Base-by-base conservation (phyloP, 257 asterid species). In the Striga asiatica region DNA sequence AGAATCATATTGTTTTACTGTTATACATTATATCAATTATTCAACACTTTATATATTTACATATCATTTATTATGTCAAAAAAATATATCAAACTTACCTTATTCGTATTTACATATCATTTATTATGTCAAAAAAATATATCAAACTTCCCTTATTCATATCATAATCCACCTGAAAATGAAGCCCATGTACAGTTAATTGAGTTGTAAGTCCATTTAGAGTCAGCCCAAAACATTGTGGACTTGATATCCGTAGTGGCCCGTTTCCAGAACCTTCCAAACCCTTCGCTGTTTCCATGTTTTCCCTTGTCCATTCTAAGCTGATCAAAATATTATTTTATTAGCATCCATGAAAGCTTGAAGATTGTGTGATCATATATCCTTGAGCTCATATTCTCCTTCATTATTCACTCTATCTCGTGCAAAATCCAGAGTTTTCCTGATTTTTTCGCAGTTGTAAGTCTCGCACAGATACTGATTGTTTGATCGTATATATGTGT, bases 241-340 rank as follows among this genome's bases (percentile, higher is more conserved):
- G 37, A 11, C 9, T 29, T 12, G 43, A 12, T 17, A 9, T 37
- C 43, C 43, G 35, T 10, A 14, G n/a, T n/a, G 29, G 45, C 61
- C 47, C 68, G 42, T n/a, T 23, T 32, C 63, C 63, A 46, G 69
- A 55, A 64, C 17, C 57, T 64, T 64, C 69, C 51, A 16, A 28
- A 32, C 20, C 12, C 12, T 35, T 27, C 32, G 20, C 20, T 39
- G 6, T 13, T 9, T 13, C 47, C 47, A 8, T 2, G 17, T 4
- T n/a, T 27, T 27, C 32, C 3, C 3, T 2, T 27, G 32, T 3
- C 32, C 32, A 7, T 2, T 3, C 32, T 14, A 39, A n/a, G 20
- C 10, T 2, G 42, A 16, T 35, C 4, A 7, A 29, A 3, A 5
- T 29, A 29, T 29, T 29, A 29, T 29, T 1, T 29, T 29, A 29